Base-by-base conservation (phyloP, 164 flowering plant species). In the Nelumbo lutea region DNA sequence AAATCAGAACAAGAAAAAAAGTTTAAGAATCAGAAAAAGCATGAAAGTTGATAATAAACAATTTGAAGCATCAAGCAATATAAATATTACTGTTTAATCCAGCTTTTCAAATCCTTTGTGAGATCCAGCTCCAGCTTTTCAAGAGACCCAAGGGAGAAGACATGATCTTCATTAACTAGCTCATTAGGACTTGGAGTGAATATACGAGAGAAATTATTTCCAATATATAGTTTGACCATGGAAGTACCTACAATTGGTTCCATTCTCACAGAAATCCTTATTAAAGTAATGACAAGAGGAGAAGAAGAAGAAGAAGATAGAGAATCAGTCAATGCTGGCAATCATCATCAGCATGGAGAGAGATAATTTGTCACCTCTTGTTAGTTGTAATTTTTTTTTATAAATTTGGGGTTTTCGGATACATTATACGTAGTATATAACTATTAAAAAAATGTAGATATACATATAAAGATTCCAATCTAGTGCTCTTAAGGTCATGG, bases 231-330 rank as follows among this genome's bases (percentile, higher is more conserved):
- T 43, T 48, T 80, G 87, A 1, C 83, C 90, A 75, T 93, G 98
- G 52, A 76, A 77, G 73, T 83, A 93, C 75, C 90, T 79, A 78
- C 98, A 94, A 68, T 75, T 87, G 56, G 66, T 81, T 50, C 98
- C 98, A 68, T 94, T 85, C 79, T 84, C 90, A 72, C 98, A 94
- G 48, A 69, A 88, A 3, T 97, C 98, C 75, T 86, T 86, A 66
- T 75, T 86, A 72, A 74, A 91, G 72, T 85, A 90, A 58, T 87
- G 87, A 61, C 98, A 94, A 48, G 74, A n/a, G n/a, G n/a, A n/a
- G n/a, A n/a, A n/a, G n/a, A n/a, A n/a, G n/a, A n/a, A n/a, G n/a
- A n/a, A n/a, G n/a, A n/a, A n/a, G n/a, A n/a, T n/a, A n/a, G n/a
- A n/a, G n/a, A n/a, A n/a, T n/a, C n/a, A n/a, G n/a, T n/a, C n/a